Percentiles rank a stretch among this genome's conserved stretches.
These are phyloP conservation scores for Tuber indicum DNA, from an alignment of 495 filamentous ascomycete genomes.

Conservation along the genomic window DNA sequence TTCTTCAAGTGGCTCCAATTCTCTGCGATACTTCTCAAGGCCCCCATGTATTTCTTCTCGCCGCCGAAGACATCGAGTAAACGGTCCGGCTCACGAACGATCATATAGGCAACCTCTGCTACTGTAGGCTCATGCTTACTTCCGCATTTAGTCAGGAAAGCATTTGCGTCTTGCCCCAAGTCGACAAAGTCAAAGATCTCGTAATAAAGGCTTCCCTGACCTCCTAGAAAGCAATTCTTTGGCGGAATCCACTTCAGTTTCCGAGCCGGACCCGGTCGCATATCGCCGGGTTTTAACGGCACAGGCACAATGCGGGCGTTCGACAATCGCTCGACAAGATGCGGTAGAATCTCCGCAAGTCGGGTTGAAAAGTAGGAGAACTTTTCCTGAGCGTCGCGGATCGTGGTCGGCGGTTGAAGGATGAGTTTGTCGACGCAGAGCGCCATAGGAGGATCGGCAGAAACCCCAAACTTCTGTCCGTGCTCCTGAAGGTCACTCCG, in stretches of 20 bases:
- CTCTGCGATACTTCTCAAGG: constrained; percentile 71
- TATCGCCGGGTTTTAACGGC: constrained; percentile 30
- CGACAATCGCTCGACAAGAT: constrained; percentile 54
- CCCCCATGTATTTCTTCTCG: constrained; percentile 73
- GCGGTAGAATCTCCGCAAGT: constrained; percentile 60
- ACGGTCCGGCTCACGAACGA: constrained; percentile 70
- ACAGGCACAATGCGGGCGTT: constrained; percentile 67
- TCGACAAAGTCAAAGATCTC: constrained; percentile 96
- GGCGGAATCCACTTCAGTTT: constrained; percentile 55
- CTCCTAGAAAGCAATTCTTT: constrained; percentile 67
- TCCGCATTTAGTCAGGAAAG: constrained; percentile 78
- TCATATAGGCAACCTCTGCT: constrained; percentile 68
- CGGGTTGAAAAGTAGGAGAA: constrained; percentile 80
- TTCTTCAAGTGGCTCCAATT: constrained; percentile 61
- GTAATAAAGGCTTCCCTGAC: constrained; percentile 63
- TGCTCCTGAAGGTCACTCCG: constrained; percentile 64
- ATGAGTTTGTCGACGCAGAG: constrained; percentile 66
- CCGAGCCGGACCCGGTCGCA: constrained; percentile 40
- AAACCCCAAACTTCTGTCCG: constrained; percentile 75
- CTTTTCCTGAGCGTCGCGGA: constrained; percentile 57
- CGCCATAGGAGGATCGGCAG: constrained; percentile 65
- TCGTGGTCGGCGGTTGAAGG: constrained; percentile 59
- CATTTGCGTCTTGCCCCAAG: constrained; percentile 78
- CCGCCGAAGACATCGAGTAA: constrained; percentile 70
- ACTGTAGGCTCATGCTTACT: constrained; percentile 86